A percentile compares a stretch with the other conserved stretches of the same genome.
phyloP scores from a whole-genome alignment of 495 filamentous ascomycete genomes.

The Melanomma pulvis-pyrius region DNA sequence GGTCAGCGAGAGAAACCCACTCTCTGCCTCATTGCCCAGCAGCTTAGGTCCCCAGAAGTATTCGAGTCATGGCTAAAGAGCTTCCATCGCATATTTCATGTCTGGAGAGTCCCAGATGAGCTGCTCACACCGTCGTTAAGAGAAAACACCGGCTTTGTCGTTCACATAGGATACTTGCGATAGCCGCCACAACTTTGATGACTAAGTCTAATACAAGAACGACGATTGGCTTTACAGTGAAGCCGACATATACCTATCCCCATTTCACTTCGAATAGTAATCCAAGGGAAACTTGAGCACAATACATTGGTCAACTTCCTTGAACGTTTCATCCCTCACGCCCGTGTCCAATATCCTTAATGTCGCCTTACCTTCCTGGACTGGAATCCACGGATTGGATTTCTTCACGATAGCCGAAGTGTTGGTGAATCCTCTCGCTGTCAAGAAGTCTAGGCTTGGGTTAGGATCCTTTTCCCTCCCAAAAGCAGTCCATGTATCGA shows the following conservation, averaged over 20 bases:
- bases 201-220: not conserved
- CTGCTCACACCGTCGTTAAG: slow-evolving; percentile 59
- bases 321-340: slow-evolving; percentile 13
- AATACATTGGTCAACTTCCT: slow-evolving; percentile 29
- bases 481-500: slow-evolving; percentile 42
- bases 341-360: slow-evolving; percentile 18
- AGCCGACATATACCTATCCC: not conserved
- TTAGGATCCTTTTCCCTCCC: slow-evolving; percentile 38
- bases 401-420: slow-evolving; percentile 26
- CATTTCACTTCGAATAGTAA: slow-evolving; percentile 19
- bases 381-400: slow-evolving; percentile 11
- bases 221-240: no score
- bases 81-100: slow-evolving; percentile 66
- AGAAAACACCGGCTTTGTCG: slow-evolving; percentile 63
- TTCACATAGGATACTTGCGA: slow-evolving; percentile 66
- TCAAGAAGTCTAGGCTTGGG: slow-evolving; percentile 33
- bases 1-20: slow-evolving; percentile 48
- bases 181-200: not conserved
- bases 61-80: slow-evolving; percentile 79
- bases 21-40: slow-evolving; percentile 78
- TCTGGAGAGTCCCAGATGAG: slow-evolving; percentile 75
- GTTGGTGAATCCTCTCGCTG: slow-evolving; percentile 37
- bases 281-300: slow-evolving; percentile 24
- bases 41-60: slow-evolving; percentile 79
- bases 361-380: not conserved